phyloP scores from a whole-genome alignment of 2,329 filamentous ascomycete species.

The Xylaria sp. region DNA sequence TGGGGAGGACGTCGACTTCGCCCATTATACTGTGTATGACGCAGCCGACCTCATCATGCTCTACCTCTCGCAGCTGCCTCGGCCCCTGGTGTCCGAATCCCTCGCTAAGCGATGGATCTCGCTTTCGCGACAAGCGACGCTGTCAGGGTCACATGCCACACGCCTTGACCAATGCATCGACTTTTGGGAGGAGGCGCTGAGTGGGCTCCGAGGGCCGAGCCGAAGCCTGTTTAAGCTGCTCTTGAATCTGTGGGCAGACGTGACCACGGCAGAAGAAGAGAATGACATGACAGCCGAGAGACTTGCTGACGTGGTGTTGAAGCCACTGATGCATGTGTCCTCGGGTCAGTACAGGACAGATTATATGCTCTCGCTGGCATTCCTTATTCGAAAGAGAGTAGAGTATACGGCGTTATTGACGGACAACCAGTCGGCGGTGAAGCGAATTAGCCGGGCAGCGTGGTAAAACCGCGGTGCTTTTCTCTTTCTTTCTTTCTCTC shows the following conservation, averaged over 20 bases:
- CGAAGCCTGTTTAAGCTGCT: constrained; percentile 50
- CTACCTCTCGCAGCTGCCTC: constrained; percentile 48
- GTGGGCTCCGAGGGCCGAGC: constrained; percentile 45
- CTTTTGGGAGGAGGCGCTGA: constrained; percentile 54
- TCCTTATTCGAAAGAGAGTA: constrained; percentile 49
- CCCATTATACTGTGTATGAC: constrained; percentile 46
- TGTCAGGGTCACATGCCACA: constrained; percentile 42
- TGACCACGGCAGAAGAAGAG: constrained; percentile 45
- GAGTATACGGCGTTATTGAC: constrained; percentile 48
- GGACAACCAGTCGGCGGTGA: constrained; percentile 37
- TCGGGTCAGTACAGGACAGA: constrained; percentile 45
- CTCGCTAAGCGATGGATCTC: constrained; percentile 49
- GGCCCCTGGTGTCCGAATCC: constrained; percentile 47
- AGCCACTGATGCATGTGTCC: constrained; percentile 48
- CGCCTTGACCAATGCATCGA: constrained; percentile 51
- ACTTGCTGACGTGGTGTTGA: constrained; percentile 46
- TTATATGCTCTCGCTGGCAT: constrained; percentile 50
- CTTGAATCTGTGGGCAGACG: constrained; percentile 51
- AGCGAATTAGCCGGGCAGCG: constrained; percentile 37
- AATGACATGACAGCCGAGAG: constrained; percentile 54
- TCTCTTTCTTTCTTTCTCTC: neutral
- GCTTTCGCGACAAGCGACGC: constrained; percentile 48
- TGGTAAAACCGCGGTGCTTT: constrained; percentile 29
- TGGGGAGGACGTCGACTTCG: constrained; percentile 47
- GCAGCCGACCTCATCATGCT: constrained; percentile 49